Evolutionary conservation across 78 protist genomes (phyloP).

Genomic region (Dictyostelium intermedium): DNA sequence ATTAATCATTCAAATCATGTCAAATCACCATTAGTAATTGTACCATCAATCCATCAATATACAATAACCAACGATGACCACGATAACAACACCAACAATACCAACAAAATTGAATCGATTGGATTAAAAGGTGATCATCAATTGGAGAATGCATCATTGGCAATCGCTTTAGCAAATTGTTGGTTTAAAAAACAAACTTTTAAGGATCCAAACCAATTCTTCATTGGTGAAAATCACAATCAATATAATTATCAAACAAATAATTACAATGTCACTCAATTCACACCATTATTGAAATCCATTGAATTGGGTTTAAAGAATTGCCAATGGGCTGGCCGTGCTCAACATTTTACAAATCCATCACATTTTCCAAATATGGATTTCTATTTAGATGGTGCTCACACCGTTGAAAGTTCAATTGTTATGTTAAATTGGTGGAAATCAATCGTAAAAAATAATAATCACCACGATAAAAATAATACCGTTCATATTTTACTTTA

Average conservation of each 20-base stretch:
- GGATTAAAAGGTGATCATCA: constrained; percentile 90
- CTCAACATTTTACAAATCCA: constrained; percentile 53
- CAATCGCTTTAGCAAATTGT: constrained; percentile 69
- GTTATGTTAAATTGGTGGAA: constrained; percentile 86
- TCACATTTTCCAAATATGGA: constrained; percentile 15
- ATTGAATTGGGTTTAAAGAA: constrained; percentile 30
- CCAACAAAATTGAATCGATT: neutral
- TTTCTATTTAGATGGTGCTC: constrained; percentile 92
- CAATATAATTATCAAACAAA: neutral
- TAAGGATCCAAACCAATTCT: neutral
- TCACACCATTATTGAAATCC: constrained; percentile 4
- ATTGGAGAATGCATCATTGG: constrained; percentile 85
- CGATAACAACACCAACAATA: neutral
- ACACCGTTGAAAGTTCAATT: constrained; percentile 85
- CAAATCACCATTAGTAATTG: constrained; percentile 4
- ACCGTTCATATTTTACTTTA: constrained; percentile 55
- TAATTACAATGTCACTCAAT: neutral
- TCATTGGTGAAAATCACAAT: neutral
- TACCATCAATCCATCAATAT: neutral
- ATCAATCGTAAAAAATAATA: neutral
- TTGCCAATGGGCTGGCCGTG: constrained; percentile 84
- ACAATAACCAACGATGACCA: neutral
- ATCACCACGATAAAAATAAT: neutral
- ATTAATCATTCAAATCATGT: neutral
- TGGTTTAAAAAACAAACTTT: constrained; percentile 13